These are phyloP conservation scores for Venustampulla echinocandica DNA, from an alignment of 495 filamentous ascomycete species.

Conservation along the genomic window DNA sequence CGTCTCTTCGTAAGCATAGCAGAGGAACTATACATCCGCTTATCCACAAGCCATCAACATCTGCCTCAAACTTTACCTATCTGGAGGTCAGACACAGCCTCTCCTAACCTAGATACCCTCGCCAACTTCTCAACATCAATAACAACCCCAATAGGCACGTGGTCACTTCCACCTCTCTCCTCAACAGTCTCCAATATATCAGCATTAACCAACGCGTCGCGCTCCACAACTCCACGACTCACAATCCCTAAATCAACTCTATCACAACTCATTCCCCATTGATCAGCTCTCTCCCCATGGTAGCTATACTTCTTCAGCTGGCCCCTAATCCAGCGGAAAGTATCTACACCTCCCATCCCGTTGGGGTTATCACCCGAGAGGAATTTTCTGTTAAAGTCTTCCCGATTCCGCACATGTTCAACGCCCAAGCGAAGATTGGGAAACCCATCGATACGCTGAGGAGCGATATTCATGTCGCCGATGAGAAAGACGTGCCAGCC, in stretches of 20 bases:
- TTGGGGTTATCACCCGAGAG: slow-evolving; percentile 26
- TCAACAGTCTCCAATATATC: slow-evolving; percentile 15
- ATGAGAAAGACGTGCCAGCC: slow-evolving; percentile 36
- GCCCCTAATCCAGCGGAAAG: slow-evolving; percentile 1
- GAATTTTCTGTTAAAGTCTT: slow-evolving; percentile 40
- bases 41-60: no score
- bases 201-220: neutral
- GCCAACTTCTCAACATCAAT: no score
- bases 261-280: slow-evolving; percentile 10
- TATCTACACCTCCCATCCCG: slow-evolving; percentile 4
- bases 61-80: no score
- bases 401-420: slow-evolving; percentile 39
- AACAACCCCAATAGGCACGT: slow-evolving; percentile 8
- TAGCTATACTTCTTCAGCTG: slow-evolving; percentile 5
- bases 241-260: slow-evolving; percentile 11
- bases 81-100: no score
- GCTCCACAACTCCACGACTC: neutral
- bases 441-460: slow-evolving; percentile 30
- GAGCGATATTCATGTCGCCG: slow-evolving; percentile 44
- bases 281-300: slow-evolving; percentile 2
- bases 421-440: slow-evolving; percentile 33
- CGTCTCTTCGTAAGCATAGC: no score
- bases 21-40: no score
- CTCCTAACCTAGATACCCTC: no score
- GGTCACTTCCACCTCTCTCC: slow-evolving; percentile 14